Evolutionary conservation across 768 basidiomycete species (phyloP).

Genomic region (Clathrus columnatus): DNA sequence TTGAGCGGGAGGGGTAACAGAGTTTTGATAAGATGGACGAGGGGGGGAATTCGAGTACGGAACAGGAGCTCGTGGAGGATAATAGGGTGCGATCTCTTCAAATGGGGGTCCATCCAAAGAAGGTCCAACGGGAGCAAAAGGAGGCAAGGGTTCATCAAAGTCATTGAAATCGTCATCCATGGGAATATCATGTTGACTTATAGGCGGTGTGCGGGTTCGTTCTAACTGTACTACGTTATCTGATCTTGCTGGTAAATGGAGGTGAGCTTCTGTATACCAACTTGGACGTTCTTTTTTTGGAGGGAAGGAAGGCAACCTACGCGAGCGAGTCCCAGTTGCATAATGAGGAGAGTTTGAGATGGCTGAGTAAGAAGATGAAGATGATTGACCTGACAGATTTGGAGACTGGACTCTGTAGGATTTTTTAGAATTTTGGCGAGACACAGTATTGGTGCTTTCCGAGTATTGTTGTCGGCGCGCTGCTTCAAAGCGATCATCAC

Average conservation of each 20-base stretch:
- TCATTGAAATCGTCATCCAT: neutral
- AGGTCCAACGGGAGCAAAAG: conserved; percentile 29
- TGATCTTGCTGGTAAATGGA: conserved; percentile 12
- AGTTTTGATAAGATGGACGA: conserved; percentile 14
- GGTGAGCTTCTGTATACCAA: conserved; percentile 24
- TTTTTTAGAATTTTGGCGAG: neutral
- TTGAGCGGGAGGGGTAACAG: conserved; percentile 9
- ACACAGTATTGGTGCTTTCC: conserved; percentile 1
- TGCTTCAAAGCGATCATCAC: conserved; percentile 31
- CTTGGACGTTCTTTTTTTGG: conserved; percentile 21
- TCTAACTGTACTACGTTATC: neutral
- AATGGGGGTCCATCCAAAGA: conserved; percentile 32
- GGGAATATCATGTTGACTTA: neutral
- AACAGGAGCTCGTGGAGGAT: conserved; percentile 1
- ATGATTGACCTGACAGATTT: neutral
- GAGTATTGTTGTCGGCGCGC: conserved; percentile 13
- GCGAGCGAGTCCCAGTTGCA: neutral
- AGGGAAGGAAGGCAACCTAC: conserved; percentile 22
- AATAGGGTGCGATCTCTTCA: conserved; percentile 18
- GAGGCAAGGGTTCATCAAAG: conserved; percentile 27
- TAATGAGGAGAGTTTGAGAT: neutral
- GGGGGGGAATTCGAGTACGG: conserved; percentile 16
- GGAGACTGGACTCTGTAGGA: neutral
- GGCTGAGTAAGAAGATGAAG: neutral
- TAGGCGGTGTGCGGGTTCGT: neutral